These are phyloP conservation scores for Cytospora piceae DNA, from an alignment of 2,329 filamentous ascomycete genomes.

Conservation along the genomic window DNA sequence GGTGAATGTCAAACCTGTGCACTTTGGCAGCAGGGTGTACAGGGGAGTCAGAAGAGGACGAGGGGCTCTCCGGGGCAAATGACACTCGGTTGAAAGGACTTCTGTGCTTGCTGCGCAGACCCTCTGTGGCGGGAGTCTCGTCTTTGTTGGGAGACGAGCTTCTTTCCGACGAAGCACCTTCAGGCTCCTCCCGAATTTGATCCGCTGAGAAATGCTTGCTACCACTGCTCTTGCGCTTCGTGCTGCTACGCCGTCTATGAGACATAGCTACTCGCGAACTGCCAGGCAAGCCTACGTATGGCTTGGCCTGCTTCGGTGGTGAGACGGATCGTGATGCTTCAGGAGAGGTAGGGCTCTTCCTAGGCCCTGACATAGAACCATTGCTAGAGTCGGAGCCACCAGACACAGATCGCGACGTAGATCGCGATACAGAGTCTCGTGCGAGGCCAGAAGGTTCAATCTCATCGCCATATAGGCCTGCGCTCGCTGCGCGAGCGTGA, in stretches of 20 bases:
- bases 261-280: constrained; percentile 43
- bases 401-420: constrained; percentile 51
- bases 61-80: constrained; percentile 51
- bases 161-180: constrained; percentile 45
- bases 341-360: constrained; percentile 29
- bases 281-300: constrained; percentile 46
- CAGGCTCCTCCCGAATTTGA: constrained; percentile 88
- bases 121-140: constrained; percentile 41
- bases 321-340: constrained; percentile 41
- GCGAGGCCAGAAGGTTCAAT: constrained; percentile 52
- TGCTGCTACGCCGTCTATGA: constrained; percentile 63
- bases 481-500: constrained; percentile 65
- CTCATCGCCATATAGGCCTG: constrained; percentile 53
- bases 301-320: constrained; percentile 40
- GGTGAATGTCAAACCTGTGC: constrained; percentile 69
- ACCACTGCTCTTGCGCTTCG: constrained; percentile 72
- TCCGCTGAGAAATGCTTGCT: constrained; percentile 74
- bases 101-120: constrained; percentile 62
- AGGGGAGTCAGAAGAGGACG: constrained; percentile 39
- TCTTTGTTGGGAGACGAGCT: constrained; percentile 29
- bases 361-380: constrained; percentile 31
- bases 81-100: constrained; percentile 69
- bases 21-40: constrained; percentile 46
- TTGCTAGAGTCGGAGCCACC: constrained; percentile 57
- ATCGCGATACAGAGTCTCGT: constrained; percentile 48